Percentiles rank a stretch among this genome's conserved stretches.
Conservation (phyloP, 1,284 basidiomycete species). For the Trichosporon ovoides region DNA sequence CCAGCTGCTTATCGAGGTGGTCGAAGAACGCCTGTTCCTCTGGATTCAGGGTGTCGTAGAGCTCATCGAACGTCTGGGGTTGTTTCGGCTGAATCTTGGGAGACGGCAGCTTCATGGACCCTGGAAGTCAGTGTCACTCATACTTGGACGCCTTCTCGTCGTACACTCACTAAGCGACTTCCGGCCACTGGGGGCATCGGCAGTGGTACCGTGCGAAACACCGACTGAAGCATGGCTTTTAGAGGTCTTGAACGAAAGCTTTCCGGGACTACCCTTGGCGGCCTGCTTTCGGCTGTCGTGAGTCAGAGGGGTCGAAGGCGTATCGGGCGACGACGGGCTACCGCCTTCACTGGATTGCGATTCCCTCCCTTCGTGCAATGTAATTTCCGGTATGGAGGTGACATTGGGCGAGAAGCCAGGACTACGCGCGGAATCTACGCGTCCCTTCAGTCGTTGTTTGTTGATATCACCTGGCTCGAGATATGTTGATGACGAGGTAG, state of each 20-base stretch:
- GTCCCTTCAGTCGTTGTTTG: neutral
- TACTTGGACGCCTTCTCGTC: neutral
- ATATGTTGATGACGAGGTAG: neutral
- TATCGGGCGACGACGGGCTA: neutral
- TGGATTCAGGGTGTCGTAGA: conserved; percentile 46
- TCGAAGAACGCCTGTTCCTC: conserved; percentile 68
- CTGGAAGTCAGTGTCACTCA: conserved; percentile 17
- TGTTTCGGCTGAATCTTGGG: conserved; percentile 25
- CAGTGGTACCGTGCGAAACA: conserved; percentile 1
- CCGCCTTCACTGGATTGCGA: neutral
- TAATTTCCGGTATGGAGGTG: conserved; percentile 1
- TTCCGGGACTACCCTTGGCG: neutral
- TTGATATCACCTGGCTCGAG: neutral
- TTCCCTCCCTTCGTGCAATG: neutral
- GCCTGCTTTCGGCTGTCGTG: neutral
- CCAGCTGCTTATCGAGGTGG: conserved; percentile 65
- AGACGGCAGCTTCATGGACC: conserved; percentile 33
- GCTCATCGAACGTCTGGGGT: conserved; percentile 34
- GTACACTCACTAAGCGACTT: conserved; percentile 15
- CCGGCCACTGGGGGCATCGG: conserved; percentile 13
- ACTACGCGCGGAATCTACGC: neutral
- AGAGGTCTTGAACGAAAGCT: neutral
- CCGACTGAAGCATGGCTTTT: conserved; percentile 10
- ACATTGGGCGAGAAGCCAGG: conserved; percentile 15
- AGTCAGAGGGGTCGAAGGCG: neutral